Conservation (phyloP, 2,329 filamentous ascomycete species). For the Albifimbria verrucaria region DNA sequence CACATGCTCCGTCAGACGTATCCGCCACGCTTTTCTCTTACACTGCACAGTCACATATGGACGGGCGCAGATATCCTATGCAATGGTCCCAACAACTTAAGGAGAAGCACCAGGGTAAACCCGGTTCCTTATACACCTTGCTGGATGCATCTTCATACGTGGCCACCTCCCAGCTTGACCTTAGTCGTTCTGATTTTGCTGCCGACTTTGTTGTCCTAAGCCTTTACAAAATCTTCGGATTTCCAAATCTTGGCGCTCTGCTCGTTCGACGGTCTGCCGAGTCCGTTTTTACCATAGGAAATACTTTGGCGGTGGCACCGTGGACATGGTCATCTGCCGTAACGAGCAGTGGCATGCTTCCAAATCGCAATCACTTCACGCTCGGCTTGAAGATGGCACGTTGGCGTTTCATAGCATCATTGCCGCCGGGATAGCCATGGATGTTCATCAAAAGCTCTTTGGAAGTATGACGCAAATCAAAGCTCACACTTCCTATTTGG, state of each 20-base stretch:
- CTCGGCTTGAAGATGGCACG: conserved; percentile 86
- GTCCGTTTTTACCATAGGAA: conserved; percentile 60
- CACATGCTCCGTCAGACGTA: conserved; percentile 11
- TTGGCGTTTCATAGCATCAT: conserved; percentile 87
- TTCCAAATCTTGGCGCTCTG: conserved; percentile 84
- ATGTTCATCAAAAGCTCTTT: conserved; percentile 66
- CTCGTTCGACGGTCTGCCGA: conserved; percentile 73
- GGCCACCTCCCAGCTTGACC: conserved; percentile 72
- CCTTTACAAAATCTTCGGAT: conserved; percentile 98
- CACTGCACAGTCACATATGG: conserved; percentile 91
- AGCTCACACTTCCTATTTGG: conserved; percentile 66
- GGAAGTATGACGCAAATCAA: conserved; percentile 67
- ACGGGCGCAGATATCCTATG: conserved; percentile 71
- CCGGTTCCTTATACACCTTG: conserved; percentile 56
- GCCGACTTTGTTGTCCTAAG: conserved; percentile 87
- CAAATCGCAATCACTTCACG: conserved; percentile 71
- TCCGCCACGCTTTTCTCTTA: conserved; percentile 63
- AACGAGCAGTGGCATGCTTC: conserved; percentile 79
- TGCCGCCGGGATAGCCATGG: conserved; percentile 72
- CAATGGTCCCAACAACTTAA: conserved; percentile 59
- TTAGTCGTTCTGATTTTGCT: conserved; percentile 56
- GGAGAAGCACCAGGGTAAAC: conserved; percentile 11
- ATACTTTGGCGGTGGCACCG: conserved; percentile 94
- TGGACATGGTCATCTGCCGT: conserved; percentile 80
- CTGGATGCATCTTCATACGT: conserved; percentile 81